phyloP scores from a whole-genome alignment of 495 filamentous ascomycete genomes.

The Lineolata rhizophorae region DNA sequence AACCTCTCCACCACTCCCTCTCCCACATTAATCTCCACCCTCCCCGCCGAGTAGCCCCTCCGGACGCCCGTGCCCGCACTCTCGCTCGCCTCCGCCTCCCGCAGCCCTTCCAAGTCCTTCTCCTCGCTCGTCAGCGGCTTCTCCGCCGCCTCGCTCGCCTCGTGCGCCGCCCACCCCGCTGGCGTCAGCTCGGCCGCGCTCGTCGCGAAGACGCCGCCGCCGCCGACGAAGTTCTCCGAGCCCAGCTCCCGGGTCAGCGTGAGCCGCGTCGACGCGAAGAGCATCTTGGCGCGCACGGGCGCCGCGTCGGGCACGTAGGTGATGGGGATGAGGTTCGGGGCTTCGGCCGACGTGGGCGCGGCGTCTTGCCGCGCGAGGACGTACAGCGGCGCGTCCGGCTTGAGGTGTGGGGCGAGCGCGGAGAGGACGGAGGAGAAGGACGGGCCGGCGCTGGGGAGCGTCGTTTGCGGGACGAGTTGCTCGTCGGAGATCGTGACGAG shows the following conservation, averaged over 20 bases:
- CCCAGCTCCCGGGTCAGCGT: conserved; percentile 74
- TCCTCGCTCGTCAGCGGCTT: conserved; percentile 83
- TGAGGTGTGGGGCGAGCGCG: conserved; percentile 37
- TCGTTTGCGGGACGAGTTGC: conserved; percentile 37
- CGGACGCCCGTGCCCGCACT: conserved; percentile 42
- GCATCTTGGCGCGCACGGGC: conserved; percentile 83
- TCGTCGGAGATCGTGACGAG: conserved; percentile 62
- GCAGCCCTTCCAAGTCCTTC: conserved; percentile 49
- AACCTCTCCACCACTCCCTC: conserved; percentile 21
- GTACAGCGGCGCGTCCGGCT: conserved; percentile 57
- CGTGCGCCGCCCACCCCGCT: conserved; percentile 57
- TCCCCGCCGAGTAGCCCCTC: conserved; percentile 18
- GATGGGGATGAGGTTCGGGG: conserved; percentile 50
- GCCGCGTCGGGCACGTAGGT: conserved; percentile 84
- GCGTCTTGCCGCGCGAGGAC: conserved; percentile 48
- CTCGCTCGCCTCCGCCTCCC: conserved; percentile 60
- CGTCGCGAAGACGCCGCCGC: conserved; percentile 54
- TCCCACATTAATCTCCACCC: conserved; percentile 15
- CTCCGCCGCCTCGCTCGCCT: conserved; percentile 34
- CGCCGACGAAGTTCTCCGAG: conserved; percentile 60
- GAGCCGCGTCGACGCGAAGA: conserved; percentile 75
- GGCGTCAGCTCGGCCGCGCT: conserved; percentile 46
- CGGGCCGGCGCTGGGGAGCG: conserved; percentile 31
- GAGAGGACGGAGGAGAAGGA: conserved; percentile 42
- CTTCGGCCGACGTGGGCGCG: conserved; percentile 16